Percentiles rank a stretch among this genome's conserved stretches.
Conservation (phyloP, 2,329 filamentous ascomycete species). For the Fonsecaea erecta region DNA sequence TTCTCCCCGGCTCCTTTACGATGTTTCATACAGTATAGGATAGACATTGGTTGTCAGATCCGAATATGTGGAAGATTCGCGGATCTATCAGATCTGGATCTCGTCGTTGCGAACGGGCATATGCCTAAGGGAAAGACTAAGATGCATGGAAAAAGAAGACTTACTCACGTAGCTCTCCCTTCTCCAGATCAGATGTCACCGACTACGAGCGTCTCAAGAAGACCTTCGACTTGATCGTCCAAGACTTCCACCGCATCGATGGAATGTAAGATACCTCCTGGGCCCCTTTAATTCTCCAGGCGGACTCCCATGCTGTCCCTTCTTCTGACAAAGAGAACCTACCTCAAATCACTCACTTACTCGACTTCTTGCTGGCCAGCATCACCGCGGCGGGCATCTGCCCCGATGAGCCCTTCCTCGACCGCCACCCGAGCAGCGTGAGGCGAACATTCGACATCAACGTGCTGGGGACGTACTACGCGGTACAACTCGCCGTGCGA, state of each 20-base stretch:
- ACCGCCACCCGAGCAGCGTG: conserved; percentile 50
- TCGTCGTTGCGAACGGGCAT: background rate
- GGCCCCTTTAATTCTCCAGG: no score
- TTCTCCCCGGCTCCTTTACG: background rate
- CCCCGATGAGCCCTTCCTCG: conserved; percentile 50
- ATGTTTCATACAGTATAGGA: background rate
- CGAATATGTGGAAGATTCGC: background rate
- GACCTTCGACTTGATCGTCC: conserved; percentile 43
- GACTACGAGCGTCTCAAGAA: conserved; percentile 41
- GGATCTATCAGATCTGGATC: background rate
- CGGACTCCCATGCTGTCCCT: no score
- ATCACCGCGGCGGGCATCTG: conserved; percentile 49
- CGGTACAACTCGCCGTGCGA: conserved; percentile 54
- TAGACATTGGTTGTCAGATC: background rate
- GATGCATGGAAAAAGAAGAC: background rate
- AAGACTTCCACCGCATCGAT: conserved; percentile 51
- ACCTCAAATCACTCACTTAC: background rate
- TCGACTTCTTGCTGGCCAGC: background rate
- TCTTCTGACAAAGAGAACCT: no score
- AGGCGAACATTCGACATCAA: conserved; percentile 51
- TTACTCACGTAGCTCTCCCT: background rate
- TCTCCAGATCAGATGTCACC: conserved; percentile 39
- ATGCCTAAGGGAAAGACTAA: background rate
- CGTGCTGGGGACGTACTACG: conserved; percentile 50
- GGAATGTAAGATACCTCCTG: conserved; percentile 33